Base-by-base conservation (phyloP, 2,329 filamentous ascomycete genomes). In the Diaporthe sp. region DNA sequence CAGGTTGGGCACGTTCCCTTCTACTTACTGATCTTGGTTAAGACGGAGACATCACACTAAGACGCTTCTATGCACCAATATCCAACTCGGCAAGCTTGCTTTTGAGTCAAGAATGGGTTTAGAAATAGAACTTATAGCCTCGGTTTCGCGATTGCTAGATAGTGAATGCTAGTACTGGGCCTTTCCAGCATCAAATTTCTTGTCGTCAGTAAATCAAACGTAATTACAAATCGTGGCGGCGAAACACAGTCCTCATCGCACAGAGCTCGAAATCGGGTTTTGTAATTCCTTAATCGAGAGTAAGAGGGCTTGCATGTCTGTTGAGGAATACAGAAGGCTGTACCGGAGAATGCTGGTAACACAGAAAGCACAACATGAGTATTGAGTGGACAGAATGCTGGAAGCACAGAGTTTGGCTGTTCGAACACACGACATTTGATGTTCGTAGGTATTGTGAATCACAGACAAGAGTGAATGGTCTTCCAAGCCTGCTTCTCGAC, bases 1-100 rank as follows among this genome's bases (percentile, higher is more conserved):
- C 1, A 86, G 91, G 74, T 80, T 94, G 67, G 85, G 86, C 39
- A 87, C 85, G 22, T 86, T 92, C 77, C 90, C 91, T 39, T 87
- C 88, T 19, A 87, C 87, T 4, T 91, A 89, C 79, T 92, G 28
- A 69, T 42, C 10, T 8, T n/a, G 25, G 31, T 13, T 19, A 7
- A 28, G 49, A 53, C 1, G n/a, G 72, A 7, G 39, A 9, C 22
- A 46, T 22, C 42, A 44, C n/a, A 25, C 46, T 7, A 25, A 55
- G 19, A 42, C 22, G 9, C 46, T 19, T 19, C 25, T 42, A 2
- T 28, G 34, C 49, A 28, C 31, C 34, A 13, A 10, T 68, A 39
- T 39, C 25, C 28, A 55, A 31, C 31, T 53, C 31, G 46, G 19
- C 34, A 42, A n/a, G 13, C 12, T 12, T 37, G 31, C 49, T 69